Evolutionary conservation across 495 filamentous ascomycete genomes (phyloP), one percentile per base, ranked within the genome.

Genomic region (Aspergillus saccharolyticus): DNA sequence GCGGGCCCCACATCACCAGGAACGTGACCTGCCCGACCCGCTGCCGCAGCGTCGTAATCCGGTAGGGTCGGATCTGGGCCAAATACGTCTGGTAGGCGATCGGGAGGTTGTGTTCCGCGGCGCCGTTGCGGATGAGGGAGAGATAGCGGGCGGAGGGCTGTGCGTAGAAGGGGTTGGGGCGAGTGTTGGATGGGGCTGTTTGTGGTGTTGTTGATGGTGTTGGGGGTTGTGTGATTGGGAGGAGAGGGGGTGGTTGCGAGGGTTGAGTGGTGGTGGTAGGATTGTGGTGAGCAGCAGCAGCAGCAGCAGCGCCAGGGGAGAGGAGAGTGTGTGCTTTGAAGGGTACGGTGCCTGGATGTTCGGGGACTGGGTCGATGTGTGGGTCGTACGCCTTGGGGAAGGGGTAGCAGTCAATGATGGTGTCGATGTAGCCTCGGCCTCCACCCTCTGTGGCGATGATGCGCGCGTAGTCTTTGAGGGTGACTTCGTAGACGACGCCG

Each of bases 401-500:
- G 0, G 83, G 70, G 63, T 87, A 75, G 70, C 90, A 96, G 28
- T 84, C 78, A 12, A 96, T 83, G 0, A 90, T 66, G n/a, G 94
- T 78, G 63, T 96, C 92, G 52, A 85, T 77, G 72, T 98, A 98
- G 15, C 83, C 76, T 14, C 82, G 70, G 9, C 93, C 92, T 33
- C 88, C 91, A 56, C 93, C 93, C 69, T 98, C 94, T 2, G 90
- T 96, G 4, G 86, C 85, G 55, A 97, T 86, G 62, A 98, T 94
- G 53, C 82, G 87, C 3, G 86, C 83, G 66, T 88, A 98, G 76
- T 98, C 94, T 7, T 74, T 64, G 2, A 74, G 68, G 2, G 90
- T 94, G 22, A 97, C 87, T 73, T 97, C 91, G 78, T 98, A 98
- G 33, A 97, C 94, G 19, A 96, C 89, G 44, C 94, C 94, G 45